Evolutionary conservation across 768 basidiomycete species (phyloP).

Genomic region (Pleurotus cornucopiae): DNA sequence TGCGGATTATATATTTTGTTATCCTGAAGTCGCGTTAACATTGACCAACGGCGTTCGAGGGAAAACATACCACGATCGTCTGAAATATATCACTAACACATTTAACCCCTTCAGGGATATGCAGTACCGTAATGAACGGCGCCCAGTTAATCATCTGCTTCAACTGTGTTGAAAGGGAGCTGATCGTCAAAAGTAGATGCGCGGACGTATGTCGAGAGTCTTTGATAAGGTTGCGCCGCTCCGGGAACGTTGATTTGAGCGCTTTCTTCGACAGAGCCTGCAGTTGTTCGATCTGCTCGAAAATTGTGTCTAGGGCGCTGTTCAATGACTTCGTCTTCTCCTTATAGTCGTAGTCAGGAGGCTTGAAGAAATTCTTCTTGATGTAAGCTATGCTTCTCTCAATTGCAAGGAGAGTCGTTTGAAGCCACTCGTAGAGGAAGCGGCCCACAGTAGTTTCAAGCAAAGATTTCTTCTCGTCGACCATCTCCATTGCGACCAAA

Average conservation of each 20-base stretch:
- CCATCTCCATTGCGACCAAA: background rate
- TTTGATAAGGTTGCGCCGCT: background rate
- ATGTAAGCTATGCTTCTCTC: background rate
- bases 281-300: background rate
- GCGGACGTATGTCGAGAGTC: no score
- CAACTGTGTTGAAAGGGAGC: background rate
- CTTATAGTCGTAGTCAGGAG: background rate
- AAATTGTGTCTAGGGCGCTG: background rate
- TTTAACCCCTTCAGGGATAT: background rate
- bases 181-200: background rate
- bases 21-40: background rate
- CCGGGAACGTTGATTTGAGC: background rate
- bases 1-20: background rate
- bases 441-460: background rate
- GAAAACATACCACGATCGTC: background rate
- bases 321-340: background rate
- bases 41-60: background rate
- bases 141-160: background rate
- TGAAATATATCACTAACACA: background rate
- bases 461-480: background rate
- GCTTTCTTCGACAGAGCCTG: background rate
- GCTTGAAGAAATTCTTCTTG: background rate
- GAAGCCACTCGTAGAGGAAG: background rate
- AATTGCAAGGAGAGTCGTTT: background rate
- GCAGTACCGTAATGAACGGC: background rate